Base-by-base conservation (phyloP, 495 filamentous ascomycete genomes). In the Xylaria intraflava region DNA sequence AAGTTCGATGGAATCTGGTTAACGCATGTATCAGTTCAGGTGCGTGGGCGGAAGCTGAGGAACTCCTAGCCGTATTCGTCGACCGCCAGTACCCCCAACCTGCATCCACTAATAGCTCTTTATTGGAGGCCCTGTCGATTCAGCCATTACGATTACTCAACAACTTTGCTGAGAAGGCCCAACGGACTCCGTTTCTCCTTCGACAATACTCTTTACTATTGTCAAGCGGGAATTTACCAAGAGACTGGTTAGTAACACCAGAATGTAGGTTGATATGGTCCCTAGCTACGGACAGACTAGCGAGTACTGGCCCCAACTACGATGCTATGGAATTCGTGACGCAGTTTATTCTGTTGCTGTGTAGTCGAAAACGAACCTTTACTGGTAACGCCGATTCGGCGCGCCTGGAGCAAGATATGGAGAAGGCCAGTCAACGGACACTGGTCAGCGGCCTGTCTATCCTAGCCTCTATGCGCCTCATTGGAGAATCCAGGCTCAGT, bases 221-320 rank as follows among this genome's bases (percentile, higher is more conserved):
- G 36, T 58, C 55, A 3, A 52, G 56, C 24, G 65, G 59, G 2
- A 43, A 55, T 16, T 57, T 80, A 26, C 72, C 75, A 0, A 42
- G 59, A 22, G 61, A 69, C 12, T 78, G 76, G 78, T 52, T 79
- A 17, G 61, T 74, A 12, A 73, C 68, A 2, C 65, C 53, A 45
- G 64, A 64, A 10, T 76, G 76, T 53, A 55, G 64, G 10, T 44
- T 45, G 0, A 12, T 75, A 23, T 80, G 73, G 73, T 57, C 55
- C 6, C 55, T 58, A 9, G 56, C 68, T 6, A 51, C 69, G 16
- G 59, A 66, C 29, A 23, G 30, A 4, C 42, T 78, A 17, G 62
- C 70, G 6, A 47, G 57, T 8, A 56, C 33, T 26, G 57, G 62
- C 16, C 51, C 55, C 7, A 65, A 66, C 43, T 53, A 61, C 20